These are phyloP conservation scores for Mycena indigotica DNA, from an alignment of 768 basidiomycete species.

Conservation along the genomic window DNA sequence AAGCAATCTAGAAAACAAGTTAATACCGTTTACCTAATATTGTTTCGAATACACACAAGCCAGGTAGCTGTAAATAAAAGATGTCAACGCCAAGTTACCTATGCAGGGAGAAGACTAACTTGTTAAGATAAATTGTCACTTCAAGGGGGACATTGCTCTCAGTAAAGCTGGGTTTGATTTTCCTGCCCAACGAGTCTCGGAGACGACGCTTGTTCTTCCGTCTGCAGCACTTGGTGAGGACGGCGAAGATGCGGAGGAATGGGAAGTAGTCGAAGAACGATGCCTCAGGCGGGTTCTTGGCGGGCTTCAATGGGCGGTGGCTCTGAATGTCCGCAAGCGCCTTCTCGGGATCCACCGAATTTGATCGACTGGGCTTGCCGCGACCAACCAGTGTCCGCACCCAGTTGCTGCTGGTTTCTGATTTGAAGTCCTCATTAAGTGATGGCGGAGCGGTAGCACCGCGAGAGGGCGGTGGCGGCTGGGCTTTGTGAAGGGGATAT, in stretches of 20 bases:
- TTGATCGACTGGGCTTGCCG: constrained; percentile 13
- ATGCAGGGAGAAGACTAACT: no score
- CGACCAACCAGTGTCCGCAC: constrained; percentile 15
- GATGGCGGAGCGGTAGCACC: neutral
- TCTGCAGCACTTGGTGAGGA: constrained; percentile 30
- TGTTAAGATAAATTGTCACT: constrained; percentile 58
- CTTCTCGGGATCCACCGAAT: constrained; percentile 46
- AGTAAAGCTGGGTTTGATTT: constrained; percentile 40
- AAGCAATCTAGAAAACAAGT: constrained; percentile 40
- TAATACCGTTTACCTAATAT: neutral
- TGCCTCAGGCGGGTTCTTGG: constrained; percentile 58
- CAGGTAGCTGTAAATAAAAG: constrained; percentile 23
- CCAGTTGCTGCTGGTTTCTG: constrained; percentile 13
- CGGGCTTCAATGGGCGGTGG: constrained; percentile 50
- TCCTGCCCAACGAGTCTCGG: constrained; percentile 12
- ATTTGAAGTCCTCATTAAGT: constrained; percentile 13
- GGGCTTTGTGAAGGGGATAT: constrained; percentile 19
- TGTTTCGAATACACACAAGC: constrained; percentile 14
- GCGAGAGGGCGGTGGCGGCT: constrained; percentile 17
- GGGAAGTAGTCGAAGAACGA: constrained; percentile 59
- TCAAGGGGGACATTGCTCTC: constrained; percentile 68
- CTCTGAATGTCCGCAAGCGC: constrained; percentile 43
- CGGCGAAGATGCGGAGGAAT: constrained; percentile 52
- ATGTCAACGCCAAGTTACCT: no score
- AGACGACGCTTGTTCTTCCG: constrained; percentile 25